Percentiles rank a stretch among this genome's conserved stretches.
phyloP scores from a whole-genome alignment of 2,329 filamentous ascomycete species.

The Aspergillus spinulosporus region DNA sequence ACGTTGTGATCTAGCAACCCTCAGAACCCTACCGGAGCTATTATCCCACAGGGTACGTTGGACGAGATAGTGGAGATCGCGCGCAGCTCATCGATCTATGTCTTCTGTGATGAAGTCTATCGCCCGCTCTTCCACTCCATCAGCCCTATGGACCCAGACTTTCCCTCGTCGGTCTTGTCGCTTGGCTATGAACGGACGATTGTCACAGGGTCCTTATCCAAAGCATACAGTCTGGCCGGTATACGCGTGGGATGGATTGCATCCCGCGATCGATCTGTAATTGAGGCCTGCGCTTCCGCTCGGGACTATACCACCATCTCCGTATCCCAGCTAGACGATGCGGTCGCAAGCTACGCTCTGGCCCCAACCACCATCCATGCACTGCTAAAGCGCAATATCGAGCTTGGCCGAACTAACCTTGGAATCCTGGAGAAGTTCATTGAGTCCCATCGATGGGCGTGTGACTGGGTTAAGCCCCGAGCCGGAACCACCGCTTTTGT shows the following conservation, averaged over 20 bases:
- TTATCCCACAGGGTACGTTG: constrained; percentile 62
- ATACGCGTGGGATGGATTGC: constrained; percentile 83
- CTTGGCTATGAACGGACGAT: constrained; percentile 71
- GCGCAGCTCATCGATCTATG: constrained; percentile 58
- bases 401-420: constrained; percentile 67
- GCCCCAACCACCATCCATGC: constrained; percentile 61
- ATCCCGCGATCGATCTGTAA: constrained; percentile 61
- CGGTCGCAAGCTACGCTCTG: constrained; percentile 73
- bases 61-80: constrained; percentile 64
- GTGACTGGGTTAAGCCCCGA: constrained; percentile 70
- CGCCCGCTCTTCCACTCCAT: constrained; percentile 76
- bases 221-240: constrained; percentile 79
- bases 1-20: constrained; percentile 62
- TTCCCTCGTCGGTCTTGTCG: constrained; percentile 68
- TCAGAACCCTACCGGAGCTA: constrained; percentile 76
- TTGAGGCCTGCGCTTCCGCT: constrained; percentile 63
- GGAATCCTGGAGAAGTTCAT: constrained; percentile 66
- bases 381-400: constrained; percentile 63
- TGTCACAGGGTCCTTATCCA: constrained; percentile 80
- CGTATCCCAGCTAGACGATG: constrained; percentile 77
- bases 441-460: constrained; percentile 61
- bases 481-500: constrained; percentile 82
- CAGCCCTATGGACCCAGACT: constrained; percentile 53
- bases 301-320: constrained; percentile 85
- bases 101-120: constrained; percentile 79